A percentile compares a stretch with the other conserved stretches of the same genome.
phyloP scores from a whole-genome alignment of 2,329 filamentous ascomycete genomes.

The Hypoxylon sp. region DNA sequence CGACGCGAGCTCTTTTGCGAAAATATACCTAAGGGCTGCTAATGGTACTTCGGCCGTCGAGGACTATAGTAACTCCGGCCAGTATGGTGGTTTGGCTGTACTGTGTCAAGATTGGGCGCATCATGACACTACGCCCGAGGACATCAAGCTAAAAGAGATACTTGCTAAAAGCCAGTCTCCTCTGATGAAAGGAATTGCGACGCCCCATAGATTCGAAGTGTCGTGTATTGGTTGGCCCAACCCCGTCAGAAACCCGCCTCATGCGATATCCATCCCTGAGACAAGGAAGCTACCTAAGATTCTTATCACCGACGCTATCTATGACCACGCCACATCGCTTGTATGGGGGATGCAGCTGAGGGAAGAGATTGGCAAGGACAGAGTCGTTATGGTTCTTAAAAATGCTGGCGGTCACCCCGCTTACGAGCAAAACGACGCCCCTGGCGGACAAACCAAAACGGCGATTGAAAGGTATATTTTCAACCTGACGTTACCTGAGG shows the following conservation, averaged over 20 bases:
- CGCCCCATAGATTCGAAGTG: no score
- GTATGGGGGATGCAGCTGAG: slow-evolving; percentile 12
- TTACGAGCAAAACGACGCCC: slow-evolving; percentile 2
- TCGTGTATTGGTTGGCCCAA: no score
- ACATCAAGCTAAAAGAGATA: no score
- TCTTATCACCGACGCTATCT: slow-evolving; percentile 6
- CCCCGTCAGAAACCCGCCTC: no score
- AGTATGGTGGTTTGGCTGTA: background rate
- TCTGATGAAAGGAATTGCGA: no score
- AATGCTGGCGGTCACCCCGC: background rate
- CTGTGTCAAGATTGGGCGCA: background rate
- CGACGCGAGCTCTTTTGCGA: background rate
- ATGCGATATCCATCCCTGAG: background rate
- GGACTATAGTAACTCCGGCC: background rate
- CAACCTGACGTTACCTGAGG: background rate
- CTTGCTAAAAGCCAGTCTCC: no score
- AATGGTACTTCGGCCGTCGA: background rate
- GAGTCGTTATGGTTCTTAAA: slow-evolving; percentile 5
- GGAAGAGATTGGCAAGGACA: slow-evolving; percentile 13
- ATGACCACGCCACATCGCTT: background rate
- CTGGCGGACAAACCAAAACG: background rate
- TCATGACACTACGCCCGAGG: no score
- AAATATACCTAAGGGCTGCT: background rate
- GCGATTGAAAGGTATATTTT: background rate
- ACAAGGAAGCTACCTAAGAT: background rate